Percentiles rank a stretch among this genome's conserved stretches.
Evolutionary conservation across 176 grass and related monocot species (phyloP).

Genomic region (Hsuehochloa calcarea): DNA sequence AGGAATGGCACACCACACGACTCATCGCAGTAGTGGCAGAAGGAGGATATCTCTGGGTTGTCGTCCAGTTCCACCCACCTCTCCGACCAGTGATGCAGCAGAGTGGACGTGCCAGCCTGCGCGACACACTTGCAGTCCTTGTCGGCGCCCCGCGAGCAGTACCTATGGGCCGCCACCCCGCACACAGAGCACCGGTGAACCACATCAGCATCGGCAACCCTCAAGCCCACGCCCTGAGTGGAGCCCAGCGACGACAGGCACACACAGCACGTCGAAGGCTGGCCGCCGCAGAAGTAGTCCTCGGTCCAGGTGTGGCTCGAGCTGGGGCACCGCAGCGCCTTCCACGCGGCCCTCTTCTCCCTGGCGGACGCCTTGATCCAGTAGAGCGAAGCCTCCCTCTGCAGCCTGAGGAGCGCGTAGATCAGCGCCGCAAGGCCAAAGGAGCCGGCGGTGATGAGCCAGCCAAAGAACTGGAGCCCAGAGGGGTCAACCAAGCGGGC

Average conservation of each 20-base stretch:
- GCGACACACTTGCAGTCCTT: conserved; percentile 81
- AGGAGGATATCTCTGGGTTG: conserved; percentile 53
- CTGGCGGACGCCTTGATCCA: conserved; percentile 72
- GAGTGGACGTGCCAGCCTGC: conserved; percentile 49
- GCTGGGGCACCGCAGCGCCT: conserved; percentile 53
- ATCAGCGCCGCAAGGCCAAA: conserved; percentile 53
- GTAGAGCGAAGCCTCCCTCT: conserved; percentile 64
- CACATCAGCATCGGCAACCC: not conserved
- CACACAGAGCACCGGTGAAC: conserved; percentile 66
- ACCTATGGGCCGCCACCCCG: conserved; percentile 54
- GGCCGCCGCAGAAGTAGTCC: conserved; percentile 36
- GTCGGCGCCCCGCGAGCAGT: conserved; percentile 37
- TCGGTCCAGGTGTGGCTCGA: conserved; percentile 67
- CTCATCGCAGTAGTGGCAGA: conserved; percentile 83
- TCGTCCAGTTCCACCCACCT: conserved; percentile 69
- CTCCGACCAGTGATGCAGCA: conserved; percentile 94
- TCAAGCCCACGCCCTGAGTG: conserved; percentile 16
- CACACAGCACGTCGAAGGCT: conserved; percentile 68
- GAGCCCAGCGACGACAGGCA: conserved; percentile 50
- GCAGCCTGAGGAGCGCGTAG: conserved; percentile 64
- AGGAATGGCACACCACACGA: conserved; percentile 63
- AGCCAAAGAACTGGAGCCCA: conserved; percentile 47
- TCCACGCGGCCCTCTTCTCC: conserved; percentile 55
- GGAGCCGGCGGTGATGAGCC: conserved; percentile 71
- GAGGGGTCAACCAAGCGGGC: conserved; percentile 31